These are phyloP conservation scores for Salix brachista DNA, from an alignment of 345 rosid genomes.

Conservation along the genomic window DNA sequence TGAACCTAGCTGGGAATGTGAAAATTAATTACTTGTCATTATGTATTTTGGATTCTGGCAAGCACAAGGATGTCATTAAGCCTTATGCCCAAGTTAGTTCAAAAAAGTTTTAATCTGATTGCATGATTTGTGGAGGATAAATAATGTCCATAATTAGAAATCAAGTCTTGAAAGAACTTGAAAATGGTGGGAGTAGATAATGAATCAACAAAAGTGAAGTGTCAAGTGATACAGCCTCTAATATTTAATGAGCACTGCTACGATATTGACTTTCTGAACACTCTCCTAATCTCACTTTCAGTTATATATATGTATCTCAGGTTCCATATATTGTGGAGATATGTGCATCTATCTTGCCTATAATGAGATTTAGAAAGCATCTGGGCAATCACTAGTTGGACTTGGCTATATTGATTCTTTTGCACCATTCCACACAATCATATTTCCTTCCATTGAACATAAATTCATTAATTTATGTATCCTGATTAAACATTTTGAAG, in stretches of 20 bases:
- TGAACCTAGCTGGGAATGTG: not conserved
- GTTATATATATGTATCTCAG: not conserved
- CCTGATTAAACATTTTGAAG: too few species aligned
- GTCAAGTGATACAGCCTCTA: not conserved
- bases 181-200: not conserved
- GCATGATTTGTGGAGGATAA: not conserved
- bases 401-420: too few species aligned
- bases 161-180: not conserved
- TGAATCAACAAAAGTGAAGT: not conserved
- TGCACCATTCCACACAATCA: too few species aligned
- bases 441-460: too few species aligned
- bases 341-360: not conserved
- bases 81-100: not conserved
- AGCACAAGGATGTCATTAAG: not conserved
- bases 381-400: not conserved
- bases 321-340: too few species aligned
- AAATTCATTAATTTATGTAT: too few species aligned
- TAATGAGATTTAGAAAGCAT: not conserved
- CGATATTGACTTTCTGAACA: not conserved
- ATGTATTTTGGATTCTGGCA: not conserved
- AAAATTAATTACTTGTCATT: not conserved
- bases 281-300: not conserved
- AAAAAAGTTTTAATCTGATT: not conserved
- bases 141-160: not conserved
- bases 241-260: not conserved